phyloP scores from a whole-genome alignment of 2,329 filamentous ascomycete species.

The Cladosporium sp. region DNA sequence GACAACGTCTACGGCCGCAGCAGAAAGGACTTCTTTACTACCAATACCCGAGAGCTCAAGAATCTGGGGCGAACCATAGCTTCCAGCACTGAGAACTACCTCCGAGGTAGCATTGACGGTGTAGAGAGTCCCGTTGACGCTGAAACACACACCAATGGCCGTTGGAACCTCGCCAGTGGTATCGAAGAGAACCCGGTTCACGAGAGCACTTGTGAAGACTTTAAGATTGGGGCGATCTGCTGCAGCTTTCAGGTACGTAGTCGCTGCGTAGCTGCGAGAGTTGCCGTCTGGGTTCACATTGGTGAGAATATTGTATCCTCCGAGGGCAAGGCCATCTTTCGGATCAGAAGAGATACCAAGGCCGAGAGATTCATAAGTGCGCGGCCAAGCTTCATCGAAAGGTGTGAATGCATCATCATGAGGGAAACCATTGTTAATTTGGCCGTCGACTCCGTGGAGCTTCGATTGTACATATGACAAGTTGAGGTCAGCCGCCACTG shows the following conservation, averaged over 20 bases:
- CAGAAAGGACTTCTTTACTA: slow-evolving; percentile 50
- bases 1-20: slow-evolving; percentile 54
- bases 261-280: slow-evolving; percentile 25
- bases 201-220: slow-evolving; percentile 10
- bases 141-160: slow-evolving; percentile 14
- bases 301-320: slow-evolving; percentile 17
- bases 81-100: slow-evolving; percentile 38
- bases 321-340: slow-evolving; percentile 15
- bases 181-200: slow-evolving; percentile 11
- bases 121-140: background rate
- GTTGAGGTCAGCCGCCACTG: slow-evolving; percentile 13
- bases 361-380: slow-evolving; percentile 15
- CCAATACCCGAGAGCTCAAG: slow-evolving; percentile 57
- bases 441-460: slow-evolving; percentile 1
- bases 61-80: slow-evolving; percentile 41
- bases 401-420: background rate
- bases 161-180: background rate
- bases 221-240: slow-evolving; percentile 3
- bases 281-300: slow-evolving; percentile 20
- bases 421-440: slow-evolving; percentile 11
- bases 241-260: slow-evolving; percentile 21
- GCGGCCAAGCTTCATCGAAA: slow-evolving; percentile 18
- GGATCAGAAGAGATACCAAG: slow-evolving; percentile 15
- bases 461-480: background rate
- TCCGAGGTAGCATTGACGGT: slow-evolving; percentile 28